Conservation (phyloP, 495 filamentous ascomycete genomes). For the Halenospora varia region DNA sequence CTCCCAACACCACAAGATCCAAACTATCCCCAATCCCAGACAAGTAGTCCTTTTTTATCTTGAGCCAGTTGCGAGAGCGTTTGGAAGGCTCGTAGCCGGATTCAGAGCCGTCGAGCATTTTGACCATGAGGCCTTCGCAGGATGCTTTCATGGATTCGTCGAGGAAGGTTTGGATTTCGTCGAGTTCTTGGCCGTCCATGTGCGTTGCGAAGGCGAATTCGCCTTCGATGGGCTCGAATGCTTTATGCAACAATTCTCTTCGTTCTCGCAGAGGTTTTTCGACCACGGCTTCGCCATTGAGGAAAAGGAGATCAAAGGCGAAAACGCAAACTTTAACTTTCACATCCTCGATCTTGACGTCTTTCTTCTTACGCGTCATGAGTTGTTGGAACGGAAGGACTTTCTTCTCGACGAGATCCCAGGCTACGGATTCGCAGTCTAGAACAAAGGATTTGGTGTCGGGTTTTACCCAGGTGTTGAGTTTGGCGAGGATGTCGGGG, state of each 20-base stretch:
- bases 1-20: constrained; percentile 92
- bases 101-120: constrained; percentile 91
- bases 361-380: constrained; percentile 96
- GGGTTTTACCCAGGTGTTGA: constrained; percentile 82
- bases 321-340: constrained; percentile 98
- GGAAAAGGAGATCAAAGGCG: constrained; percentile 90
- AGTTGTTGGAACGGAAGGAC: constrained; percentile 95
- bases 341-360: constrained; percentile 94
- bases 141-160: constrained; percentile 92
- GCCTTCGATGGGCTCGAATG: constrained; percentile 75
- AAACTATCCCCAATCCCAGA: constrained; percentile 89
- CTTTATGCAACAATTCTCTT: constrained; percentile 66
- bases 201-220: constrained; percentile 89
- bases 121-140: constrained; percentile 98
- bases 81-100: constrained; percentile 94
- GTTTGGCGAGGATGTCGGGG: constrained; percentile 85
- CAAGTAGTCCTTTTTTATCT: constrained; percentile 98
- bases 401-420: constrained; percentile 90
- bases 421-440: constrained; percentile 97
- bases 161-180: constrained; percentile 86
- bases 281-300: constrained; percentile 89
- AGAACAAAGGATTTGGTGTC: constrained; percentile 92
- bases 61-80: constrained; percentile 95
- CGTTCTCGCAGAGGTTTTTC: constrained; percentile 84
- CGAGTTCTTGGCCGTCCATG: constrained; percentile 83